phyloP scores from a whole-genome alignment of 352 stramenopile genomes.

The Pythium pyrilobum region DNA sequence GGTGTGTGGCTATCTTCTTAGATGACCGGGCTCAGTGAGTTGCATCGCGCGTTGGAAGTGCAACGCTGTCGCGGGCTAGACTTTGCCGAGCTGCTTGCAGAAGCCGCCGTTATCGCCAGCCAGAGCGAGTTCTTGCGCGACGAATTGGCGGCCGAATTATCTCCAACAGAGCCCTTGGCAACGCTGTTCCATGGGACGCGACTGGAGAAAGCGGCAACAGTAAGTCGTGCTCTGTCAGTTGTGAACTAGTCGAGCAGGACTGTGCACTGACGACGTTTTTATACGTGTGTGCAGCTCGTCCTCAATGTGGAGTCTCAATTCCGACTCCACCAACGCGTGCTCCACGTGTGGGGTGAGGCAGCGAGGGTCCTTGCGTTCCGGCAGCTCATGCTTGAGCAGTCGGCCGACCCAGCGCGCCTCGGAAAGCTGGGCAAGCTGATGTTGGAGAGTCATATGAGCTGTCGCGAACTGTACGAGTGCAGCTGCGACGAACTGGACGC shows the following conservation, averaged over 20 bases:
- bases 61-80: neutral
- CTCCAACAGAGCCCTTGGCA: slow-evolving; percentile 4
- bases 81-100: slow-evolving; percentile 28
- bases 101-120: slow-evolving; percentile 15
- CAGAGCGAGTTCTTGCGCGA: slow-evolving; percentile 24
- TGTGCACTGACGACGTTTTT: neutral
- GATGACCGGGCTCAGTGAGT: slow-evolving; percentile 39
- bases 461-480: slow-evolving; percentile 66
- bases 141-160: slow-evolving; percentile 28
- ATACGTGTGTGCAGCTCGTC: neutral
- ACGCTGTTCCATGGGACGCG: slow-evolving; percentile 29
- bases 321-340: slow-evolving; percentile 47
- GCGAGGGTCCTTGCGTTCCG: slow-evolving; percentile 53
- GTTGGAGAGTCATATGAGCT: slow-evolving; percentile 59
- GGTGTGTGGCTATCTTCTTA: slow-evolving; percentile 5
- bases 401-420: neutral
- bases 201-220: slow-evolving; percentile 27
- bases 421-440: slow-evolving; percentile 59
- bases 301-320: slow-evolving; percentile 17
- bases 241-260: neutral
- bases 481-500: slow-evolving; percentile 65
- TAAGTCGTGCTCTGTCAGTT: slow-evolving; percentile 16
- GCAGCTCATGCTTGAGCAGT: slow-evolving; percentile 14
- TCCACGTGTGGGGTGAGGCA: slow-evolving; percentile 68
- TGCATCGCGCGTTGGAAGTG: slow-evolving; percentile 25